Evolutionary conservation across 106 monocot genomes (phyloP).

Genomic region (Iris macrosiphon): DNA sequence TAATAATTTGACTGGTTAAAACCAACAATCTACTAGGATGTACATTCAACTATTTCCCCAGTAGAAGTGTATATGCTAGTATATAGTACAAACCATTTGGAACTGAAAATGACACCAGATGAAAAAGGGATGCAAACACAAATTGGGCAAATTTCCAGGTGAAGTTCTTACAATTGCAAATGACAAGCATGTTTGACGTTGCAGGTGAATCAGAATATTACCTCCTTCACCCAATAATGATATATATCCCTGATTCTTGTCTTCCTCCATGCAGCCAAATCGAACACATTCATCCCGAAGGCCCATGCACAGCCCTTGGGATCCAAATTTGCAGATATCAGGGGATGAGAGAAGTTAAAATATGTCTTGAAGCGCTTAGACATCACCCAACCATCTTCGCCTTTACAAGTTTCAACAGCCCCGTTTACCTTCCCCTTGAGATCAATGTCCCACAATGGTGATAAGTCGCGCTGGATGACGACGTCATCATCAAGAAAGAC

Average conservation of each 20-base stretch:
- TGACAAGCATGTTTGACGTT: no score
- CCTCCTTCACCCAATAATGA: conserved; percentile 80
- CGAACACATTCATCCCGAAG: conserved; percentile 92
- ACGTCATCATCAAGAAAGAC: conserved; percentile 96
- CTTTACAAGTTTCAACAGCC: conserved; percentile 87
- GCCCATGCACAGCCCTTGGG: conserved; percentile 93
- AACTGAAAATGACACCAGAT: no score
- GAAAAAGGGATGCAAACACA: no score
- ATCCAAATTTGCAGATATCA: conserved; percentile 63
- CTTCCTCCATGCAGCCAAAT: conserved; percentile 71
- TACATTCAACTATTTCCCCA: no score
- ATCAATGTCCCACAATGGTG: conserved; percentile 71
- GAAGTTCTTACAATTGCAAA: no score
- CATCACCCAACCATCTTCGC: conserved; percentile 89
- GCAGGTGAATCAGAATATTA: no score
- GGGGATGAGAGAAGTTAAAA: conserved; percentile 90
- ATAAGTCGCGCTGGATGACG: conserved; percentile 73
- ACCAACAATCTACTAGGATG: no score
- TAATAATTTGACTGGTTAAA: no score
- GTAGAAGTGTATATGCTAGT: no score
- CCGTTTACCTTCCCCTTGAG: conserved; percentile 80
- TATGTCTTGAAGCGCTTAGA: conserved; percentile 81
- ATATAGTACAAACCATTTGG: no score
- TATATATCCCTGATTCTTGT: conserved; percentile 72
- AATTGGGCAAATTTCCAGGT: no score